Conservation (phyloP, 805 yeast genomes). For the Kluyveromyces wickerhamii region DNA sequence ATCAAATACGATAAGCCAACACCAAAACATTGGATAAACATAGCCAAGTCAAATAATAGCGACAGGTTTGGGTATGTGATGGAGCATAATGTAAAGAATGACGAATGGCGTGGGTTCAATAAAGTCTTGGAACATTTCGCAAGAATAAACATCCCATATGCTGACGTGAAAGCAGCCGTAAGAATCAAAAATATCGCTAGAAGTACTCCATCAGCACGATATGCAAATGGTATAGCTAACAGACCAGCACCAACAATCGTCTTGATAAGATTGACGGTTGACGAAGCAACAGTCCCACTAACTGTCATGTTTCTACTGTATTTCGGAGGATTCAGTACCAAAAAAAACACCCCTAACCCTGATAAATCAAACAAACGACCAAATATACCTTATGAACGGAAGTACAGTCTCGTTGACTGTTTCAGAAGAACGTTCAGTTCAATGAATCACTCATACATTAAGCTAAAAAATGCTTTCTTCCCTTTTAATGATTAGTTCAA, state of each 20-base stretch:
- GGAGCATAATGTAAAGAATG: conserved; percentile 63
- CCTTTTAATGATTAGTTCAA: too few relatives aligned
- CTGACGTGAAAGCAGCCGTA: conserved; percentile 57
- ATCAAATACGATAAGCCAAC: conserved; percentile 66
- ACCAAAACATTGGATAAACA: conserved; percentile 73
- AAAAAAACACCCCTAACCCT: too few relatives aligned
- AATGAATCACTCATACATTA: too few relatives aligned
- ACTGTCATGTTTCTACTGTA: conserved; percentile 17
- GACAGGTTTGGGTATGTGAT: conserved; percentile 65
- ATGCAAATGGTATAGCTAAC: conserved; percentile 64
- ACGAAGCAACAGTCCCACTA: conserved; percentile 47
- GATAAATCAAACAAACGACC: too few relatives aligned
- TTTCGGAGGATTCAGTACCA: too few relatives aligned
- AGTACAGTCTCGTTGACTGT: too few relatives aligned
- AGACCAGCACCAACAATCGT: conserved; percentile 76
- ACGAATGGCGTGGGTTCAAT: conserved; percentile 48
- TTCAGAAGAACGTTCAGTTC: too few relatives aligned
- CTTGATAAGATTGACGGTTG: conserved; percentile 60
- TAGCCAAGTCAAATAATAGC: conserved; percentile 65
- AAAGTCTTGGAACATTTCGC: conserved; percentile 49
- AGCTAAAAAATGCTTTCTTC: too few relatives aligned
- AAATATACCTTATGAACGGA: too few relatives aligned
- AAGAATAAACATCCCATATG: conserved; percentile 59
- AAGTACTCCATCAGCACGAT: conserved; percentile 55
- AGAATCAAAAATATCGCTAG: conserved; percentile 49